Percentiles rank a stretch among this genome's conserved stretches.
Conservation (phyloP, 768 basidiomycete genomes). For the Auricularia heimuer region DNA sequence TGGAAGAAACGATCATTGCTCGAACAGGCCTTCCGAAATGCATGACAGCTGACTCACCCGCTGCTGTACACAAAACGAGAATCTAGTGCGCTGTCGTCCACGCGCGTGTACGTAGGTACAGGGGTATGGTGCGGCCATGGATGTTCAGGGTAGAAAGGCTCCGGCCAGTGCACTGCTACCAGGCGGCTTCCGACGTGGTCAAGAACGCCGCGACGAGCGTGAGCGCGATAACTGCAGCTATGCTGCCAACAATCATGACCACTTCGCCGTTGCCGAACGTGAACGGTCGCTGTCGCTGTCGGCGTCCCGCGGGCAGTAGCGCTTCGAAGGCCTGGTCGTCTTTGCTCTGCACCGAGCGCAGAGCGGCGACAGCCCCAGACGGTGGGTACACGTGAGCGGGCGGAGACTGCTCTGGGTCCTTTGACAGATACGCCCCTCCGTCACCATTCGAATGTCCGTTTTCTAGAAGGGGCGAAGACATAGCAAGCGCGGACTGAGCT, state of each 20-base stretch:
- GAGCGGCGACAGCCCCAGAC: background rate
- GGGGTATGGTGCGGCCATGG: background rate
- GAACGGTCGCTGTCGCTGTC: background rate
- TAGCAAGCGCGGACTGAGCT: too few species aligned
- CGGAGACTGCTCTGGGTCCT: background rate
- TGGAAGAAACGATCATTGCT: background rate
- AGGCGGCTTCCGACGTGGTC: background rate
- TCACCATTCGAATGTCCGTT: background rate
- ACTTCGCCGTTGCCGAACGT: background rate
- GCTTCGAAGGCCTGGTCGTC: background rate
- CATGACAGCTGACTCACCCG: background rate
- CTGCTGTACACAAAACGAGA: background rate
- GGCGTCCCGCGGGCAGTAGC: background rate
- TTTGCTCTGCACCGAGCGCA: background rate
- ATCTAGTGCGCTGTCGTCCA: too few species aligned
- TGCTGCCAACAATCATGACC: background rate
- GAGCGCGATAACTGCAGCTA: background rate
- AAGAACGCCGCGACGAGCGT: background rate
- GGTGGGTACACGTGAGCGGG: slow-evolving; percentile 1
- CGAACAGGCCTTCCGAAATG: too few species aligned
- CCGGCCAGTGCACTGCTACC: background rate
- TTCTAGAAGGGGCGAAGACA: background rate
- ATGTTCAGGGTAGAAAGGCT: background rate
- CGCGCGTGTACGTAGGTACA: too few species aligned
- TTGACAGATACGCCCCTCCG: background rate